Base-by-base conservation (phyloP, 2,329 filamentous ascomycete species). In the Diaporthe australafricana region DNA sequence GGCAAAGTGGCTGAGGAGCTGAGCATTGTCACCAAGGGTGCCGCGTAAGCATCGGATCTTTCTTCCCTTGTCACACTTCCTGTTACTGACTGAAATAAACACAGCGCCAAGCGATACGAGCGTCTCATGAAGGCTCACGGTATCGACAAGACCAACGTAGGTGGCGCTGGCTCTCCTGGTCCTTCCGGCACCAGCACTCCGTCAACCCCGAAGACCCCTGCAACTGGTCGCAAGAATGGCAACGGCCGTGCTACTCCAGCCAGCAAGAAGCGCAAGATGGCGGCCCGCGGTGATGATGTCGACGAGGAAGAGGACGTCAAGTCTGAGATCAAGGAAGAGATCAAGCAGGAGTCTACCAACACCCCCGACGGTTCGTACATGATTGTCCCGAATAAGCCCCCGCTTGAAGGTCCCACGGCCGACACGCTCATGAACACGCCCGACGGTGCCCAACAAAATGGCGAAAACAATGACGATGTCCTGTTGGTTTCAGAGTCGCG, bases 61-160 rank as follows among this genome's bases (percentile, higher is more conserved):
- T 20, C 8, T n/a, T 27, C 14, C 17, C 8, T 38, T 50, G 27
- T n/a, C 45, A 38, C 3, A n/a, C 8, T 2, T 14, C 12, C 8
- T 20, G 8, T 65, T 20, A 5, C 17, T 50, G 12, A 48, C 22
- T 9, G 27, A 27, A 52, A 6, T 70, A 20, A 16, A 35, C 17
- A 73, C 77, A 93, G 91, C 1, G 88, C 90, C 74, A 93, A 93
- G 81, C 84, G 91, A 75, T 93, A 91, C 77, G 89, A 92, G 80
- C 88, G 91, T 40, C 85, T 93, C 78, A 84, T 92, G 81, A 91
- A 91, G 78, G 81, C 86, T 11, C 84, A 91, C 74, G 85, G 84
- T 32, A 87, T 91, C 68, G 65, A 77, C 63, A 78, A 76, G 62
- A 76, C 75, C 56, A 76, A 74, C 40, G 72, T 71, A 14, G 72